A percentile compares a stretch with the other conserved stretches of the same genome.
Evolutionary conservation across 164 flowering plant species (phyloP).

Genomic region (Sextonia rubra): DNA sequence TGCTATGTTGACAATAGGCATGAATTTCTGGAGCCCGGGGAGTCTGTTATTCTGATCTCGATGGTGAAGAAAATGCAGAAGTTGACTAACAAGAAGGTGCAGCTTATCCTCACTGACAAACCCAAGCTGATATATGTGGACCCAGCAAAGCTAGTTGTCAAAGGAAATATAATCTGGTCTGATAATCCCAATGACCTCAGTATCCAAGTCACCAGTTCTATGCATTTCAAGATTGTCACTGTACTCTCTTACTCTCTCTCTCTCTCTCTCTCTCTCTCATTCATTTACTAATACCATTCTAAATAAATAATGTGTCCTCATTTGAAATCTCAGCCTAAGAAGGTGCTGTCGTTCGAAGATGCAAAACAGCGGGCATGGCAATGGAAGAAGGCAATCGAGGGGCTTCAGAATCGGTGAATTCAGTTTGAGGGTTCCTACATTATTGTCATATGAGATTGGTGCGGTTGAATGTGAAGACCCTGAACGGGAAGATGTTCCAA

Average conservation of each 20-base stretch:
- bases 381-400: constrained; percentile 95
- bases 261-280: not conserved
- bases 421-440: not conserved
- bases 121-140: constrained; percentile 90
- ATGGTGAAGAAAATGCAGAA: constrained; percentile 89
- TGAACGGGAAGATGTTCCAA: not conserved
- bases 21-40: constrained; percentile 94
- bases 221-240: constrained; percentile 83
- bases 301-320: no score
- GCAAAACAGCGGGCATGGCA: constrained; percentile 87
- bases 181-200: constrained; percentile 76
- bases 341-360: constrained; percentile 84
- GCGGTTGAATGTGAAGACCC: not conserved
- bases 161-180: constrained; percentile 89
- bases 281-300: no score
- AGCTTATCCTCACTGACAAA: constrained; percentile 94
- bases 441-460: not conserved
- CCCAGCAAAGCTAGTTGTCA: constrained; percentile 69
- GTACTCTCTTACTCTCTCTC: constrained; percentile 33
- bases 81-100: constrained; percentile 91
- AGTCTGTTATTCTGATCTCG: constrained; percentile 93
- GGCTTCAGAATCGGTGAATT: constrained; percentile 72
- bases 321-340: constrained; percentile 70
- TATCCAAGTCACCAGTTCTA: constrained; percentile 70
- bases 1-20: constrained; percentile 50